Evolutionary conservation across 495 filamentous ascomycete species (phyloP), one percentile per base, ranked within the genome.

Genomic region (Lepraria neglecta): DNA sequence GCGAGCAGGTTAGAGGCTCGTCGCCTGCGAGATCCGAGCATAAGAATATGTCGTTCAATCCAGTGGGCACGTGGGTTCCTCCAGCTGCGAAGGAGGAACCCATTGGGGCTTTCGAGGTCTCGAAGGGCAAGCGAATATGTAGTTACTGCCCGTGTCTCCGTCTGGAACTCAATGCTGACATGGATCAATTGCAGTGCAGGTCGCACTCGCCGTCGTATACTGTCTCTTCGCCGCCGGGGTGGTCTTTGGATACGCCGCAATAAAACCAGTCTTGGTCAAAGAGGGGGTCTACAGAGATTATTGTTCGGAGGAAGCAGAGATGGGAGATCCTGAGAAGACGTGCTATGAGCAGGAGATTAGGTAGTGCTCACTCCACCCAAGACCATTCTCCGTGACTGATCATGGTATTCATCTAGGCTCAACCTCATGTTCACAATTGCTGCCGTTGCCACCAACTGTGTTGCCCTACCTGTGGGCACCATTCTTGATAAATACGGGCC

Each of bases 241-340:
- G 56, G 84, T 89, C 5, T 90, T 89, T 70, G 87, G 87, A 6
- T 90, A 86, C 71, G 86, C 87, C 3, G 87, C 87, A 6, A 73
- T 90, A 52, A 90, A 89, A 65, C 87, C 87, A 0, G 78, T 89
- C 2, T 68, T 90, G 33, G 76, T 89, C 33, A 72, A 77, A 12
- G 84, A 88, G 68, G 82, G 82, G 1, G 85, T 89, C 6, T 90
- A 89, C 67, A 73, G 76, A 27, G 73, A 85, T 28, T 67, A 73
- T 28, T 90, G 87, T 64, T 76, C 76, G 0, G 62, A 71, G 5
- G 67, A 79, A 11, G 59, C 77, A 78, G 62, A 61, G 76, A 51
- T 21, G 9, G 17, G 12, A 67, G 73, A 12, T 67, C 76, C 5
- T 69, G 71, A 5, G 67, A 78, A 11, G 72, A 76, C 86, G 9